Evolutionary conservation across 2,329 filamentous ascomycete genomes (phyloP), one percentile per base, ranked within the genome.

Genomic region (Shiraia bambusicola): DNA sequence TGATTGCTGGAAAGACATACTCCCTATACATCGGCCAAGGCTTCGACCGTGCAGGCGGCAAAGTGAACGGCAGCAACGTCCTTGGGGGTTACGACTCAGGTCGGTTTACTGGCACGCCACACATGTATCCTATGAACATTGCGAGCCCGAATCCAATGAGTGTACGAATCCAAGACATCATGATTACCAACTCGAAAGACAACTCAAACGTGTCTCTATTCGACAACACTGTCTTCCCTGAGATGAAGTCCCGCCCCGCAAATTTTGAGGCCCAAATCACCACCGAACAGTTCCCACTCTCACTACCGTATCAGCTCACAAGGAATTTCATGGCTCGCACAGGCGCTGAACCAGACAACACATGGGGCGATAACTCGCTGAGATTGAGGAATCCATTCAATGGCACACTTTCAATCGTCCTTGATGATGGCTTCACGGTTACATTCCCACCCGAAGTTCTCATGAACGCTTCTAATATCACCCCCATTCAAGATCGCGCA

Each of bases 71-170:
- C 17, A 70, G 66, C 43, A 68, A 71, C 27, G 65, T 65, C 3
- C 69, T 73, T 27, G 72, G 72, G n/a, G 72, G 72, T 15, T 73
- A 69, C 45, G 72, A 74, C 47, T 66, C 69, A 10, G 69, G 69
- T 16, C 67, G 71, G 14, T 72, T 73, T 45, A 61, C 58, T 1
- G 69, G 66, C 24, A 49, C 48, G 1, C 58, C 66, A 1, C 56
- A 69, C 45, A 59, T 54, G 34, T 64, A 66, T 52, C 30, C 49
- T 9, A 69, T 65, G 62, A 63, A 63, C 34, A 48, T 50, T 6
- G 43, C 49, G 3, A 56, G 57, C 17, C 31, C 56, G 6, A 68
- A 68, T 26, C 63, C 69, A 2, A 64, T 74, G 53, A 64, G 56
- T 26, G 62, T 73, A 9, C 60, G 51, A 8, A 66, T 73, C 41